Conservation (phyloP, 495 filamentous ascomycete species). For the Penicillium cosmopolitanum region DNA sequence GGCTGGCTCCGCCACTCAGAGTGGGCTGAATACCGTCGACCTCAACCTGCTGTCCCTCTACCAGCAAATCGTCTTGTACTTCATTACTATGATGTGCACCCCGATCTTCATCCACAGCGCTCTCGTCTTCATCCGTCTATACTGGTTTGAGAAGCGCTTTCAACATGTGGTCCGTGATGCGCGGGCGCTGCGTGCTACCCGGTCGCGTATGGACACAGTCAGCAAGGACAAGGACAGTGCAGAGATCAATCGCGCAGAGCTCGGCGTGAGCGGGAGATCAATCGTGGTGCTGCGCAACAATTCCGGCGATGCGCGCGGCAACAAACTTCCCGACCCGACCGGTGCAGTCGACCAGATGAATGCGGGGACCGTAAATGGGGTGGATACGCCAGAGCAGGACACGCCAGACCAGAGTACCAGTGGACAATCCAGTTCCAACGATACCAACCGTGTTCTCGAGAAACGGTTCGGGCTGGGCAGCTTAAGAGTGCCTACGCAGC, state of each 20-base stretch:
- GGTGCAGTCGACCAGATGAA: slow-evolving; percentile 27
- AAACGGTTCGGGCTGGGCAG: slow-evolving; percentile 31
- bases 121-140: slow-evolving; percentile 88
- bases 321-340: slow-evolving; percentile 22
- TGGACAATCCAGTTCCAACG: slow-evolving; percentile 22
- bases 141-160: slow-evolving; percentile 98
- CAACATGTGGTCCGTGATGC: slow-evolving; percentile 71
- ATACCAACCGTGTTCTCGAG: slow-evolving; percentile 18
- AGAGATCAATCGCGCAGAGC: slow-evolving; percentile 57
- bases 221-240: slow-evolving; percentile 51
- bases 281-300: slow-evolving; percentile 74
- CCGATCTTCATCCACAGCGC: slow-evolving; percentile 88
- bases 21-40: slow-evolving; percentile 86
- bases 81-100: slow-evolving; percentile 74
- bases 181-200: slow-evolving; percentile 54
- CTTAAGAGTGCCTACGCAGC: slow-evolving; percentile 53
- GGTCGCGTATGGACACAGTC: slow-evolving; percentile 60
- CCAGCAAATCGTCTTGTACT: slow-evolving; percentile 75
- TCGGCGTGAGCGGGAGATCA: slow-evolving; percentile 68
- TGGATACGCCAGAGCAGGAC: slow-evolving; percentile 27
- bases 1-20: slow-evolving; percentile 82
- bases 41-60: slow-evolving; percentile 74
- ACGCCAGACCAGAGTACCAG: slow-evolving; percentile 28
- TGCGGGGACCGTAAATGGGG: slow-evolving; percentile 16
- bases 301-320: slow-evolving; percentile 34